Base-by-base conservation (phyloP, 2,329 filamentous ascomycete species). In the Colletotrichum limetticola region DNA sequence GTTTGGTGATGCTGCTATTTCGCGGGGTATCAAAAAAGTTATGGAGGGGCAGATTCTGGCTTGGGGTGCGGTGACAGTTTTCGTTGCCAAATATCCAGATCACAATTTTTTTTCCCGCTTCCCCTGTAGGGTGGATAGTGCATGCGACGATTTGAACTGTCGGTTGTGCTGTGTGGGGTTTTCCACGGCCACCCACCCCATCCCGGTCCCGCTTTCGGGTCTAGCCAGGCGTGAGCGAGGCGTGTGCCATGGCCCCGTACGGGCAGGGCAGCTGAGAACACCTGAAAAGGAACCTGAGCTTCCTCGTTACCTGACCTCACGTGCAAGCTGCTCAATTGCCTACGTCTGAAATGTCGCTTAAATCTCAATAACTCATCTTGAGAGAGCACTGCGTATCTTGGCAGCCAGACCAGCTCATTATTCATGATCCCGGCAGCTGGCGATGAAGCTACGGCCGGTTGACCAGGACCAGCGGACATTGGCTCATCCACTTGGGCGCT, bases 101-200 rank as follows among this genome's bases (percentile, higher is more conserved):
- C 71, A 74, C 68, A 74, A 72, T 35, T 74, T 71, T 65, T 63
- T 74, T 59, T 3, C 6, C 37, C 37, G 0, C 32, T 35, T 35
- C 37, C 37, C 37, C 37, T 42, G 37, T 16, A 19, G 3, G 56
- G 14, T 12, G 24, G 30, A 74, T 61, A 46, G 71, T 74, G 71
- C 62, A 59, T 68, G 71, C 71, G 71, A 74, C 57, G 1, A 22
- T 2, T 19, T 11, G 12, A 30, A 74, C 71, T 72, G 71, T 74
- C 8, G 0, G 1, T 12, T 14, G n/a, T 11, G 46, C 71, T 72
- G 68, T 74, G 66, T 37, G 71, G 71, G 28, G 35, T 32, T 49
- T 60, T 35, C 37, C 16, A 19, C 16, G 37, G 16, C 37, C 16
- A 42, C 37, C 32, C 8, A 32, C 37, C 16, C 37, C 30, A 58